phyloP scores from a whole-genome alignment of 2,329 filamentous ascomycete genomes.

The Epichloe baconii region DNA sequence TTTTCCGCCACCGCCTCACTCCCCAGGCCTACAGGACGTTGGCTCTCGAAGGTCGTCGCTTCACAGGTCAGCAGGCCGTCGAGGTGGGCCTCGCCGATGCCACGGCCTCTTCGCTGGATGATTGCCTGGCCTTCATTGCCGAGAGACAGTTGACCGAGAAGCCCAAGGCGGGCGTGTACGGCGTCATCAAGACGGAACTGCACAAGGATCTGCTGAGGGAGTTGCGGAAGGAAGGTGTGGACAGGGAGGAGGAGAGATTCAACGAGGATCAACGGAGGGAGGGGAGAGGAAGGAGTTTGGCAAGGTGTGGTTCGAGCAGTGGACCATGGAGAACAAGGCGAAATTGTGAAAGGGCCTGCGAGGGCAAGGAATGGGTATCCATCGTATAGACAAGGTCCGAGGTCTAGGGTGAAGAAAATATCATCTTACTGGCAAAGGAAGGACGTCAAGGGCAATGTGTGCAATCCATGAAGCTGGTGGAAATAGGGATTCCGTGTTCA shows the following conservation, averaged over 20 bases:
- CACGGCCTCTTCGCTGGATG: constrained; percentile 42
- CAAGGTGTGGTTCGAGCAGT: constrained; percentile 36
- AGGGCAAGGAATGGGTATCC: not conserved
- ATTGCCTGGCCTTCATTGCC: constrained; percentile 45
- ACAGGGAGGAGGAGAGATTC: constrained; percentile 35
- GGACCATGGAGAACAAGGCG: constrained; percentile 27
- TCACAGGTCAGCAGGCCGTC: constrained; percentile 48
- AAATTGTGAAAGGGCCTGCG: constrained; percentile 19
- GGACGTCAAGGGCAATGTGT: too few species aligned
- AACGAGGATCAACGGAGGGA: constrained; percentile 26
- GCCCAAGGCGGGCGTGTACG: constrained; percentile 53
- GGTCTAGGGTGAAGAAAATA: too few species aligned
- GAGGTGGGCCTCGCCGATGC: constrained; percentile 56
- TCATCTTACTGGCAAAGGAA: too few species aligned
- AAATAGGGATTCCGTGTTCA: too few species aligned
- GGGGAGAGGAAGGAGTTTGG: constrained; percentile 29
- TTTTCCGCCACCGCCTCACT: constrained; percentile 59
- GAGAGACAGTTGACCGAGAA: constrained; percentile 48
- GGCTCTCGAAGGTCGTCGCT: constrained; percentile 62
- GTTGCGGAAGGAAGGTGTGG: constrained; percentile 39
- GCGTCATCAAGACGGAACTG: constrained; percentile 62
- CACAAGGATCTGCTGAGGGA: constrained; percentile 51
- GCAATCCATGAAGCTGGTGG: too few species aligned
- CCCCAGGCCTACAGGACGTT: constrained; percentile 46
- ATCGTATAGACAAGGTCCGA: too few species aligned